Base-by-base conservation (phyloP, 225 moss, liverwort and hornwort genomes). In the Straminergon stramineum region DNA sequence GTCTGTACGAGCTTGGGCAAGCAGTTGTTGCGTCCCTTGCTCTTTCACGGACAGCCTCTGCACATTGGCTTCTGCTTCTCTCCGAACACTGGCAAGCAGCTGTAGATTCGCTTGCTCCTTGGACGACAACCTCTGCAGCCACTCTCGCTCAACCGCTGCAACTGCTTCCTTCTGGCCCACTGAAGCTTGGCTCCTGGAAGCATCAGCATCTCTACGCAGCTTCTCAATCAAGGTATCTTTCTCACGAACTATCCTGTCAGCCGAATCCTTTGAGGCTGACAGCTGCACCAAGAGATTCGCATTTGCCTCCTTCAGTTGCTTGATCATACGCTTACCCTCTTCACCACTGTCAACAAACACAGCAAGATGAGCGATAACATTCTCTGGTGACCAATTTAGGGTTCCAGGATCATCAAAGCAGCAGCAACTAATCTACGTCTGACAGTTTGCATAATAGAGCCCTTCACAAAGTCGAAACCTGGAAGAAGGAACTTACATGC, bases 141-240 rank as follows among this genome's bases (percentile, higher is more conserved):
- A 89, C 20, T 85, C 85, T 31, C 85, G 68, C 78, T 89, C 89
- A 26, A 89, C 79, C 15, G 89, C 86, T 26, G 86, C 85, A 24
- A 80, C 70, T n/a, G 89, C 89, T 85, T 85, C 89, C 80, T 84
- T 85, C 80, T 89, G 89, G 19, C 70, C 34, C 17, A n/a, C 89
- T 52, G 85, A 52, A 69, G 89, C 89, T 80, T 89, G 85, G 43
- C 55, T 85, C 89, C 85, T 89, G 63, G 80, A 62, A 23, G 85
- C 79, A 73, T 85, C 89, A 16, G 27, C 55, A 52, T 89, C 89
- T 62, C 85, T 60, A 39, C 81, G 89, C 71, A 89, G 55, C 63
- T 86, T 89, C 84, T 85, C 86, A 80, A 86, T 86, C 73, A 86
- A 31, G 21, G 34, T 62, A 27, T 89, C 89, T 86, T 86, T 89